A percentile compares a stretch with the other conserved stretches of the same genome.
Conservation (phyloP, 148 eudicot genomes). For the Gaultheria prostrata region DNA sequence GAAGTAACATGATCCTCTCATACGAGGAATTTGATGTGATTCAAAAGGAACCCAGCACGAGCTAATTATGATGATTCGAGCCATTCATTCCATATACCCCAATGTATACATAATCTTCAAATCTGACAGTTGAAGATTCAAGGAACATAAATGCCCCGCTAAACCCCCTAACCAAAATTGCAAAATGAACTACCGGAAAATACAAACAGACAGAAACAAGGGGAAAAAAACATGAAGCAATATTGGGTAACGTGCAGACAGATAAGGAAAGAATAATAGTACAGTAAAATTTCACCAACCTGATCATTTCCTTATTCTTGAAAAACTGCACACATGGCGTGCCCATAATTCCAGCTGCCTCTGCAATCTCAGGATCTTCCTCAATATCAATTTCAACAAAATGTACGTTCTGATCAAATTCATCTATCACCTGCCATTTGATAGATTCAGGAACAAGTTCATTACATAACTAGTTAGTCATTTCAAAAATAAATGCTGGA, state of each 20-base stretch:
- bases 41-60: background rate
- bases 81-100: background rate
- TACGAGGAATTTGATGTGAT: background rate
- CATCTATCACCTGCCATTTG: constrained; percentile 83
- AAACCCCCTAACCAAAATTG: background rate
- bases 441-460: background rate
- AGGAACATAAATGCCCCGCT: background rate
- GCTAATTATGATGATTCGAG: background rate
- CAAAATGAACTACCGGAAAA: background rate
- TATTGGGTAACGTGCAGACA: background rate
- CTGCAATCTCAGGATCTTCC: constrained; percentile 96
- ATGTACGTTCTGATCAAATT: constrained; percentile 77
- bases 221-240: background rate
- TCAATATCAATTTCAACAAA: constrained; percentile 91
- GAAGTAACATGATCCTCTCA: background rate
- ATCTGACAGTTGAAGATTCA: background rate
- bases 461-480: background rate
- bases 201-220: background rate
- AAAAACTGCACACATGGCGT: constrained; percentile 98
- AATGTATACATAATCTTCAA: background rate
- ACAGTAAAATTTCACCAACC: constrained; percentile 41
- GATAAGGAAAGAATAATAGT: background rate
- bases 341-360: constrained; percentile 99
- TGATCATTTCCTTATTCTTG: constrained; percentile 94
- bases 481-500: background rate